Evolutionary conservation across 495 filamentous ascomycete genomes (phyloP), one percentile per base, ranked within the genome.

Genomic region (Neurospora cerealis): DNA sequence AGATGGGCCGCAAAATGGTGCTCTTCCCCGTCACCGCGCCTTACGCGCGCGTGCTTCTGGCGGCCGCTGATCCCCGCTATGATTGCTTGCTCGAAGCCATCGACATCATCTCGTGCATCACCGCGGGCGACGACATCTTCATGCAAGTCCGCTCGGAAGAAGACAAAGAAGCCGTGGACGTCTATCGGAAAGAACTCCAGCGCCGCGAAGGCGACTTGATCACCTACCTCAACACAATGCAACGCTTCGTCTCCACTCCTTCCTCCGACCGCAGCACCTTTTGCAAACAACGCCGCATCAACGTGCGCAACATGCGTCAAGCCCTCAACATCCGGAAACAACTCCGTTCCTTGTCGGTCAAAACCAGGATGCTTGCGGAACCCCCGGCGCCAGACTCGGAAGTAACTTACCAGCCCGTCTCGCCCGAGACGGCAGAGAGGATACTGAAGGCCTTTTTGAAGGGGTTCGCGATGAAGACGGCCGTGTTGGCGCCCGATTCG

Each of bases 191-290:
- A 32, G 91, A 94, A 77, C 86, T 99, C 1, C 89, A 88, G 72
- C 87, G 93, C 4, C 85, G 94, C 62, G 92, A 97, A 81, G 96
- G 96, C 28, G 96, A 99, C 78, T 91, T 98, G 73, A 81, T 98
- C 70, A 97, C 95, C 1, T 88, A 95, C 77, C 84, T 99, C 1
- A 89, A 89, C 0, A 92, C 95, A 0, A 93, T 98, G 76, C 93
- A 93, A 76, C 54, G 54, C 9, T 87, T 86, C 11, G 98, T 96
- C 80, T 86, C 92, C 0, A 85, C 89, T 4, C 93, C 97, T 79
- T 88, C 91, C 41, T 80, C 88, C 0, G 89, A 98, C 80, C 87
- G 94, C 2, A 88, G 88, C 62, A 86, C 84, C 3, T 99, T 95
- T 93, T 91, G 93, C 73, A 88, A 92, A 78, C 84, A 87, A 70